Base-by-base conservation (phyloP, 768 basidiomycete genomes). In the Naganishia onofrii region DNA sequence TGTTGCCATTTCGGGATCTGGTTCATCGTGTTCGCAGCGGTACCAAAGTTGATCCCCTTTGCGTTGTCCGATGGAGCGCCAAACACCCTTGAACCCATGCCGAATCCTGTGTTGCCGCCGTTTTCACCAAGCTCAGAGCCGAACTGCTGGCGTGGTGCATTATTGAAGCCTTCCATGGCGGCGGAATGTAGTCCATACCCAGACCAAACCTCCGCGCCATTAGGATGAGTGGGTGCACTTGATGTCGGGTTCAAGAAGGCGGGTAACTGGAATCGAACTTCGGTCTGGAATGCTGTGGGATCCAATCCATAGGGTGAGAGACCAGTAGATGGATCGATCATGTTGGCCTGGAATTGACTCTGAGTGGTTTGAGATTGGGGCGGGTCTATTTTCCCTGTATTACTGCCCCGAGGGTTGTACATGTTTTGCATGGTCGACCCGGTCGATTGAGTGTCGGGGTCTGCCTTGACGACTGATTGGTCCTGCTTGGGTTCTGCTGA, bases 201-300 rank as follows among this genome's bases (percentile, higher is more conserved):
- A 5, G 75, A 72, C 78, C 78, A 80, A n/a, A 77, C 79, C 57
- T 80, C 79, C 31, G 77, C 79, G 26, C 79, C 79, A 8, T 77
- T 75, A 34, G 79, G 79, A 70, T 77, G 77, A 3, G 78, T 74
- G 0, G 78, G 76, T 21, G 69, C 32, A 28, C 66, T 60, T 31
- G 66, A 51, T 8, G 68, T 60, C 17, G 72, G 69, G 28, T 73
- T 70, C 19, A 73, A 44, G 52, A 73, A 73, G 0, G 72, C 69
- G 13, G 72, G 72, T 13, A 73, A 42, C 66, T 73, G 23, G 55
- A 80, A 80, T 38, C 75, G 72, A 29, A 80, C 75, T 46, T 77
- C 75, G 1, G 75, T 68, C 10, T 76, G 75, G 72, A 80, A 80
- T 2, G 79, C 79, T 29, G 76, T 71, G 6, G 79, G 79, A 66